Evolutionary conservation across 1,284 basidiomycete species (phyloP), one percentile per base, ranked within the genome.

Genomic region (Salmacisia buchloeana): DNA sequence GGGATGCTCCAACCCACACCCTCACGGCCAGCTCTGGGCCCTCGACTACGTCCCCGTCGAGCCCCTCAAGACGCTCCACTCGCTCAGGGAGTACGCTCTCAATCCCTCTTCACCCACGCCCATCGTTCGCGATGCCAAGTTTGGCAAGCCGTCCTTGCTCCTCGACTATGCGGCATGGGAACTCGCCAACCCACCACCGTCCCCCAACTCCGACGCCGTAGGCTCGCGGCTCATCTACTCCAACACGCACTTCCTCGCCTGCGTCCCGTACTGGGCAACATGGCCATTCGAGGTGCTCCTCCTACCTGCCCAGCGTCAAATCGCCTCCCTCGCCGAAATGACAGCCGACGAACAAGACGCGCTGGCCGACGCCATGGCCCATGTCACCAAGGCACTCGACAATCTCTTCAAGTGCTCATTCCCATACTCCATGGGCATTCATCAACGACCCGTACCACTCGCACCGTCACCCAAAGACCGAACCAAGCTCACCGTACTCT

Each of bases 1-100:
- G 94, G 94, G 94, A 7, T 94, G 92, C 76, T 92, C 90, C 10
- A 97, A 96, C 75, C 92, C 93, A 23, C 94, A 97, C 76, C 92
- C 94, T 0, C 94, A 97, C 79, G 91, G 92, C 13, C 94, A 97
- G 81, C 86, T 89, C 15, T 94, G 92, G 91, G 89, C 89, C 33
- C 58, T 79, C 15, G 76, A 76, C 57, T 75, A 75, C 57, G 64
- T 79, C 7, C 77, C 77, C 1, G 67, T 71, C 46, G 77, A 79
- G 41, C 76, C 77, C 2, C 59, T 56, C 7, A 69, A 68, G 52
- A 74, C 71, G 58, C 64, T 77, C 25, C 59, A 67, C 13, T 75
- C 68, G 38, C 67, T 73, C 45, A 41, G 58, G 23, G 66, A 56
- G 3, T 79, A 75, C 68, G 69, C 74, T 0, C 61, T 63, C 2